Evolutionary conservation across 2,329 filamentous ascomycete genomes (phyloP), one percentile per base, ranked within the genome.

Genomic region (Clarireedia paspali): DNA sequence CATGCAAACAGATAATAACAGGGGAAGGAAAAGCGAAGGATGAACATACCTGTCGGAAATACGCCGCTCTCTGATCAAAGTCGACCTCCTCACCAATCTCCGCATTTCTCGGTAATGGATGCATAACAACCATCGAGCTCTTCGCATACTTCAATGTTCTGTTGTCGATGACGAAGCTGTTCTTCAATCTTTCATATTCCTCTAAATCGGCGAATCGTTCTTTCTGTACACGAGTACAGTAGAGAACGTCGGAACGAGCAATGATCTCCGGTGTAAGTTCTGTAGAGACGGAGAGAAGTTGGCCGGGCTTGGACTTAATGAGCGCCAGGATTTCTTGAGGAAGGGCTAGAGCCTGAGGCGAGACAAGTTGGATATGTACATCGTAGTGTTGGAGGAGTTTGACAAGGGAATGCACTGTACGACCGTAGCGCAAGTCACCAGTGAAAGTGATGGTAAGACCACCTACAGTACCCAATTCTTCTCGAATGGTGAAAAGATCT

Each of bases 31-130:
- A 49, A 14, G 12, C 12, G 49, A 44, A 20, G 30, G 36, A 40
- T 51, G 20, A 59, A 81, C 88, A 84, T 75, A 96, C 92, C 88
- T 99, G 94, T 88, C 94, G 85, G 76, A 99, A 99, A 77, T 99
- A 99, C 55, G 94, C 92, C 57, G 94, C 94, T 66, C 94, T 79
- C 71, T 95, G 90, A 75, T 99, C 94, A 75, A 95, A 96, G 74
- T 99, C 94, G 49, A 99, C 91, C 77, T 99, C 94, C 74, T 95
- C 90, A 36, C 85, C 84, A 70, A 99, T 86, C 80, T 99, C 94
- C 63, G 87, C 84, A 69, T 97, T 97, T 68, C 94, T 82, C 42
- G 94, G 94, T 68, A 99, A 79, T 57, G 94, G 94, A 74, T 99
- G 94, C 84, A 99, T 84, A 62, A 99, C 88, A 61, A 96, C 83